Base-by-base conservation (phyloP, 768 basidiomycete species). In the Boletus vermiculosoides region DNA sequence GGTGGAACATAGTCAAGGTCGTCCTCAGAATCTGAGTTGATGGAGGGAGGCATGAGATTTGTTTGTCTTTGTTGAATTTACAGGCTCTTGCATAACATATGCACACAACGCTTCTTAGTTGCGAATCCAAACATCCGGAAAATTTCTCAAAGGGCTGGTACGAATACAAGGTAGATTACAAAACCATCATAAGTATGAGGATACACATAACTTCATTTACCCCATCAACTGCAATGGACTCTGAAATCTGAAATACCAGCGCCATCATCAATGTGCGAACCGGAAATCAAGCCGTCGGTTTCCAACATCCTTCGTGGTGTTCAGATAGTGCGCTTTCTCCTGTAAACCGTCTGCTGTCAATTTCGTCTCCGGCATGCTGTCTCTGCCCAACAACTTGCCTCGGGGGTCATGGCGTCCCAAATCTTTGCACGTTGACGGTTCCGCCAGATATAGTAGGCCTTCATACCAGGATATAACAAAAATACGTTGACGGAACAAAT, bases 1-100 rank as follows among this genome's bases (percentile, higher is more conserved):
- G 77, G 74, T 20, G 87, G 89, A 18, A 84, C 76, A 54, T 87
- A 90, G 69, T 91, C 89, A 18, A 45, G 18, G n/a, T 76, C 77
- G 57, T 86, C 82, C 63, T 87, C 87, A 23, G 84, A 85, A 63
- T 87, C 87, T 4, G 82, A 82, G 54, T 64, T 61, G 57, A 48
- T 63, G 59, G 60, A 31, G 1, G 50, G 54, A 57, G 51, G 48
- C 61, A 62, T 68, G 57, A 51, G 49, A 18, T 13, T 58, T 71
- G 57, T 71, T 71, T 71, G 61, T 57, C 41, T 5, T 54, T 73
- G 62, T 71, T 71, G 61, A 61, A 63, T 58, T 60, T 49, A 46
- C 55, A 67, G 49, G 68, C 12, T 52, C 37, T 58, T 59, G 58
- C 52, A 59, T 4, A 63, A 65, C 55, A 65, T 13, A 45, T 30